Base-by-base conservation (phyloP, 345 rosid genomes). In the Lepidium sativum region DNA sequence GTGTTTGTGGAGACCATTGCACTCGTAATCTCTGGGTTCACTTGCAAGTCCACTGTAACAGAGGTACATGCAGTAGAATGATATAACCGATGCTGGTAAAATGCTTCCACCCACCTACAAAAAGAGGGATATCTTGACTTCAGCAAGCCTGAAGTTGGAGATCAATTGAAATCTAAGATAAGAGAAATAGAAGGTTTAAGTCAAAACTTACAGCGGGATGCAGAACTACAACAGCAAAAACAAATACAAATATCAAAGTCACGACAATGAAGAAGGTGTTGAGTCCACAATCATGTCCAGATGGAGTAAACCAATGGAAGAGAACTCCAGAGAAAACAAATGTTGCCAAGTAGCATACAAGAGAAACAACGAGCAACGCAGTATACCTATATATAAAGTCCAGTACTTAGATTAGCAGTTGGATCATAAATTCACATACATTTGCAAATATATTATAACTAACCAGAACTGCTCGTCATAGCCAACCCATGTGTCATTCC, bases 401-500 rank as follows among this genome's bases (percentile, higher is more conserved):
- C 15, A 55, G 47, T 42, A 65, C 37, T 31, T 20, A 40, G 44
- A 37, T 35, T 18, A 25, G 23, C 39, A 25, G 48, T 59, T 20
- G n/a, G 23, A 63, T 72, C 17, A 65, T 34, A 7, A 58, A 20
- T 35, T n/a, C 39, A 17, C 23, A 68, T 32, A 48, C 29, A 56
- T 32, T 13, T 37, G 31, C 48, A 32, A 1, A 25, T 21, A 40
- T 31, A 38, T 20, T 29, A 9, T 27, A 27, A 82, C 99, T 83
- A 64, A 95, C 99, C 99, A 95, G 80, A 95, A 95, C 81, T 86
- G 92, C 76, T 95, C 96, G 21, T 84, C 87, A 37, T 95, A 95
- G 75, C 91, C 94, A 75, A 88, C 96, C 98, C 96, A 95, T 50
- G 84, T 91, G 76, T 95, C 97, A 85, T 95, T 95, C 99, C 99